A percentile compares a stretch with the other conserved stretches of the same genome.
Conservation (phyloP, 768 basidiomycete species). For the Heimioporus sp. region DNA sequence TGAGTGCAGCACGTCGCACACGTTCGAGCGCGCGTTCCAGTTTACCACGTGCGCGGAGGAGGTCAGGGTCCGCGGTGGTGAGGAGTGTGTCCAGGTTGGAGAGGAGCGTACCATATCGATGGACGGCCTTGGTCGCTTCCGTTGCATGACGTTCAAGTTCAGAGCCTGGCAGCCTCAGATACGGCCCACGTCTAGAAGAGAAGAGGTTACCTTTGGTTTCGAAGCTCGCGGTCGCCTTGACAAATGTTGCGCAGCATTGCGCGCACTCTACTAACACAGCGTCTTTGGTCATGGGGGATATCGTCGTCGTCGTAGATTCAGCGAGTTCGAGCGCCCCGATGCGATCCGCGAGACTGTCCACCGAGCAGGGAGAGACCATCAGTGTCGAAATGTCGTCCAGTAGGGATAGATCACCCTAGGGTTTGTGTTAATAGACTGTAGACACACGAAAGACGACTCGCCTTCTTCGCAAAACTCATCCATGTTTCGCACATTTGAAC, state of each 20-base stretch:
- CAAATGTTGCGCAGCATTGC: constrained; percentile 41
- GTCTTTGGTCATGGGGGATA: constrained; percentile 3
- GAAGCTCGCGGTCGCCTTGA: constrained; percentile 42
- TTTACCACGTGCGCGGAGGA: constrained; percentile 44
- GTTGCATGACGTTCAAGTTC: constrained; percentile 19
- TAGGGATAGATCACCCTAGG: constrained; percentile 44
- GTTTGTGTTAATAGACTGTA: too few relatives aligned
- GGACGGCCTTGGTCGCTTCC: constrained; percentile 15
- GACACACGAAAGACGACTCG: constrained; percentile 25
- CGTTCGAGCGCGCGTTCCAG: constrained; percentile 61
- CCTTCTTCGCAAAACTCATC: constrained; percentile 64
- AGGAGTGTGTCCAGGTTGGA: constrained; percentile 2
- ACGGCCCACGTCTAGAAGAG: neutral
- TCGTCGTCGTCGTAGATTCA: neutral
- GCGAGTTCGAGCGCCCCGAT: constrained; percentile 22
- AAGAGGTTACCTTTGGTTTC: constrained; percentile 15
- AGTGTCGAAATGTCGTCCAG: constrained; percentile 48
- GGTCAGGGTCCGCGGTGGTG: constrained; percentile 9
- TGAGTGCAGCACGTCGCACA: constrained; percentile 46
- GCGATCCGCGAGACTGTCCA: constrained; percentile 18
- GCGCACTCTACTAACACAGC: constrained; percentile 35
- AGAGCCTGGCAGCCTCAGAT: constrained; percentile 4
- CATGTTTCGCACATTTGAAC: constrained; percentile 69
- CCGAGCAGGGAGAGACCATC: constrained; percentile 26
- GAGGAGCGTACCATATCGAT: constrained; percentile 17